Evolutionary conservation across 2,329 filamentous ascomycete genomes (phyloP).

Genomic region (Decorospora gaudefroyi): DNA sequence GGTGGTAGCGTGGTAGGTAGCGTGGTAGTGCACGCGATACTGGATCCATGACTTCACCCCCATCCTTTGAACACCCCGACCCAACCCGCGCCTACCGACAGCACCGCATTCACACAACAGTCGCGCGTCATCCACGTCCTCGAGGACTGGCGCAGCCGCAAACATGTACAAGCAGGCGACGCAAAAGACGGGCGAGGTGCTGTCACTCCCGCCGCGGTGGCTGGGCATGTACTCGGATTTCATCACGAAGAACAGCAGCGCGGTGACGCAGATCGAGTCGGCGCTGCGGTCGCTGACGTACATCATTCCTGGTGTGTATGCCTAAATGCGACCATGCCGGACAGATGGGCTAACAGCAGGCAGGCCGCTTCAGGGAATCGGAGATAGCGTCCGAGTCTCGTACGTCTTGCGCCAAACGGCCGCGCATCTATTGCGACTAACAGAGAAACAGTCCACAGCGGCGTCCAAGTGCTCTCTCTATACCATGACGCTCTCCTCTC

Average conservation of each 20-base stretch:
- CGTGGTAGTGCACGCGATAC: slow-evolving; percentile 14
- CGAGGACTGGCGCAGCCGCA: slow-evolving; percentile 26
- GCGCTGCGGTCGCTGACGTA: slow-evolving; percentile 91
- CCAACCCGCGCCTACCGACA: slow-evolving; percentile 26
- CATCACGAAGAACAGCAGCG: slow-evolving; percentile 90
- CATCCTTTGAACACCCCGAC: slow-evolving; percentile 25
- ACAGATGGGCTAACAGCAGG: slow-evolving; percentile 25
- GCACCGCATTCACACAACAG: slow-evolving; percentile 21
- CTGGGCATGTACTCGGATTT: slow-evolving; percentile 80
- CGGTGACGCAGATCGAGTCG: slow-evolving; percentile 93
- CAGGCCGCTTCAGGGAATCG: slow-evolving; percentile 85
- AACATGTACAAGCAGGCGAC: slow-evolving; percentile 48
- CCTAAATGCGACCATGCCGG: background rate
- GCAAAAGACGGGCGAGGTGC: slow-evolving; percentile 51
- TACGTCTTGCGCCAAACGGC: slow-evolving; percentile 44
- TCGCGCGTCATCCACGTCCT: slow-evolving; percentile 16
- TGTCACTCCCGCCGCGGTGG: slow-evolving; percentile 67
- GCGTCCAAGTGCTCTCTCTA: slow-evolving; percentile 84
- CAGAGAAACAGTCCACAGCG: slow-evolving; percentile 68
- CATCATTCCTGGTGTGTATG: slow-evolving; percentile 76
- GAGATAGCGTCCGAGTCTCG: slow-evolving; percentile 91
- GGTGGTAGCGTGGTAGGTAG: slow-evolving; percentile 13
- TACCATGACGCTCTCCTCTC: slow-evolving; percentile 90
- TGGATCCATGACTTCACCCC: slow-evolving; percentile 33
- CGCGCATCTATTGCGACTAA: slow-evolving; percentile 24